Base-by-base conservation (phyloP, 2,329 filamentous ascomycete genomes). In the Eutypella sp. region DNA sequence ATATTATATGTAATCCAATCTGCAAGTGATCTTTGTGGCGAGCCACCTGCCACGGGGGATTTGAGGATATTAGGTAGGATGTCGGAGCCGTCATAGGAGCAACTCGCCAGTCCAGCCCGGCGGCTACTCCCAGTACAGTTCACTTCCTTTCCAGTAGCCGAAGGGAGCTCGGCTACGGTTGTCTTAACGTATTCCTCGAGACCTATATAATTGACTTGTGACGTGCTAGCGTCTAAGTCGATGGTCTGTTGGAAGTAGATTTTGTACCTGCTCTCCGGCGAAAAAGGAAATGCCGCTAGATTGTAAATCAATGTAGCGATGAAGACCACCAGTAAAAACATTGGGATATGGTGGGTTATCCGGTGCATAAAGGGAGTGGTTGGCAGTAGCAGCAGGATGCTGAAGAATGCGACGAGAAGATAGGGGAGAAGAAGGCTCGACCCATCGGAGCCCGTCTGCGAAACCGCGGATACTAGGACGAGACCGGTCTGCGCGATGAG, bases 261-360 rank as follows among this genome's bases (percentile, higher is more conserved):
- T 66, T 97, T 97, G 65, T 95, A 81, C 31, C 89, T 80, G 61
- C 84, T 87, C 48, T 82, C 76, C 19, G 79, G 70, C 0, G 89
- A 93, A 67, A 97, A 97, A 0, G 93, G 93, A 65, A 96, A 96
- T 2, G 87, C 88, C 2, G 80, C 69, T 4, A 96, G 78, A 60
- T 95, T 95, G 71, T 96, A 97, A 46, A 91, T 77, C 23, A 95
- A 69, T 1, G 89, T 95, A 24, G 76, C 87, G 20, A 81, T 59
- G 50, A 90, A 88, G 8, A 96, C 70, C 11, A 84, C 61, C 23
- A 95, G 73, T 15, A 96, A 66, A 56, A 95, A 83, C 0, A 85
- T 70, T 0, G 93, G 91, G 4, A 97, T 65, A 48, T 95, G 89
- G 61, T 87, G 86, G 1, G 85, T 89, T 52, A 93, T 81, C 37